Evolutionary conservation across 164 flowering plant species (phyloP), one percentile per base, ranked within the genome.

Genomic region (Magnolia officinalis): DNA sequence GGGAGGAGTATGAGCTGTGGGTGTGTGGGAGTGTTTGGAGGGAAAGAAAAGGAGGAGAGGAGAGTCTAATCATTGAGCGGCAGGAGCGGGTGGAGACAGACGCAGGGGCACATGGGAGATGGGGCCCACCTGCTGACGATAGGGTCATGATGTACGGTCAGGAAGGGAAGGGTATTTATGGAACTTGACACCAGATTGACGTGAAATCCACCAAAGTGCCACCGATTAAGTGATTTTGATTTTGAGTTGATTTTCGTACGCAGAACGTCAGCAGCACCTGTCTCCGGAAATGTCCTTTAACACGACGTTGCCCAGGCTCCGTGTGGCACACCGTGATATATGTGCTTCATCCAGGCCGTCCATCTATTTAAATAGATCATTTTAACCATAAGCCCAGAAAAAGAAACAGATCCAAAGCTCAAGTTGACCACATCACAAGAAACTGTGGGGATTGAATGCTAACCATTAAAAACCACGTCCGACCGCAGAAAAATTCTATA

Each of bases 71-170:
- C 80, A 93, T 89, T 89, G 94, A 90, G 93, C 80, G 90, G 91
- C 89, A 88, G 91, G 88, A 88, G 93, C 89, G 90, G 98, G 98
- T 93, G 94, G 74, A 90, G 95, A 89, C 93, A 90, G 95, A 87
- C 83, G 68, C 80, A 86, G 85, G 85, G 87, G 90, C 96, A 91
- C 98, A 91, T 91, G 96, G 88, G 87, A 69, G 75, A 87, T 81
- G 88, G 93, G 89, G 18, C 77, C 92, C 85, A 76, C 66, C 4
- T 3, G 37, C 72, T 75, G 77, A 67, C 65, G n/a, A 16, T 24
- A 1, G 69, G 31, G 58, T 49, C 77, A 55, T 55, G 18, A 55
- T 55, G 61, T 70, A 51, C 49, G 19, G 71, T 29, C 4, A 24
- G 50, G 71, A 19, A 18, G 50, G 49, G 49, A 18, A 67, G 18